Evolutionary conservation across 306 rosid species (phyloP), one percentile per base, ranked within the genome.

Genomic region (Quercus aquifolioides): DNA sequence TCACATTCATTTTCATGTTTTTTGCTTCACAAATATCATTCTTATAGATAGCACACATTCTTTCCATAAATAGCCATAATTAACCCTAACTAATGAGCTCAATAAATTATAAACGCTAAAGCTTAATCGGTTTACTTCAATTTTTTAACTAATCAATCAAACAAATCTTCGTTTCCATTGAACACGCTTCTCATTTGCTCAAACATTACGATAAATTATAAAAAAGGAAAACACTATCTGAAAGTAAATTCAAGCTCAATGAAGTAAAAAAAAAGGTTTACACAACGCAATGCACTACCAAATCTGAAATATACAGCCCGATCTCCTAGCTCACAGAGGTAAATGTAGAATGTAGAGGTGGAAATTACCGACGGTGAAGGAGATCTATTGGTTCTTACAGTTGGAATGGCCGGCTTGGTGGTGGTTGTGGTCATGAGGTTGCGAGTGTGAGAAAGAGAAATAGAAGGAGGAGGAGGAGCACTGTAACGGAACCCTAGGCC

Each of bases 401-500:
- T 14, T 21, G 91, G 57, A 71, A 74, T 65, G 23, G 86, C 83
- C 57, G 85, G 76, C 31, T 82, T 87, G 52, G 69, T 87, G 52
- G 69, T 43, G 76, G 31, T 75, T 73, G 72, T 51, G 72, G 20
- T 18, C 12, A 6, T 35, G 12, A 20, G 25, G 65, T 20, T 25
- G 72, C 11, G 83, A 25, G 83, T 91, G 83, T 93, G 87, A 2
- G 91, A 75, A 6, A 92, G 84, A 54, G 97, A 81, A 21, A 94
- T 8, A 41, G 46, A 76, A 54, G 97, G 97, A 2, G 98, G 97
- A 2, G 98, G 97, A 75, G 97, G 97, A 85, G 95, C 97, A 79
- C 85, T 87, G 91, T 90, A 94, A n/a, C 97, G 91, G 86, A 94
- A 92, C 28, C 92, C 98, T 20, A 92, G 82, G 86, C 91, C 93